These are phyloP conservation scores for Coemansia sp. DNA, from an alignment of 192 early-diverging fungal species.

Conservation along the genomic window DNA sequence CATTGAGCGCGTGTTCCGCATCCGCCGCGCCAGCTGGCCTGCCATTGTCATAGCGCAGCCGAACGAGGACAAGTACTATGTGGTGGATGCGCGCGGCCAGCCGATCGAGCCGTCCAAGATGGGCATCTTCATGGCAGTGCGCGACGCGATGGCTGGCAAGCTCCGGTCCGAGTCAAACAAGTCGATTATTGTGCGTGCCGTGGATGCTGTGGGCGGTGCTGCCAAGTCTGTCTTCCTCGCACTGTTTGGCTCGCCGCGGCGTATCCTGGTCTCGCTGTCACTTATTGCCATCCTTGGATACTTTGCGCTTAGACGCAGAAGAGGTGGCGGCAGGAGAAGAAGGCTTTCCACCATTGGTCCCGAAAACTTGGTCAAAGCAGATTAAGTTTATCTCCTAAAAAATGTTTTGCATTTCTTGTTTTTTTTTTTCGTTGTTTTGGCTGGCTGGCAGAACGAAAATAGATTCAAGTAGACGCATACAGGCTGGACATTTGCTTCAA, in stretches of 20 bases:
- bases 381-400: conserved; percentile 4
- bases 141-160: conserved; percentile 42
- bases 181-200: conserved; percentile 41
- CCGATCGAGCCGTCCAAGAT: conserved; percentile 39
- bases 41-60: conserved; percentile 58
- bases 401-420: too few species aligned
- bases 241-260: conserved; percentile 35
- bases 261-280: conserved; percentile 24
- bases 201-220: conserved; percentile 1
- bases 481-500: too few species aligned
- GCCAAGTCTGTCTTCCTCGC: conserved; percentile 16
- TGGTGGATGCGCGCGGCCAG: conserved; percentile 20
- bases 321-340: conserved; percentile 12
- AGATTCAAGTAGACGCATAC: too few species aligned
- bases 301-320: conserved; percentile 24
- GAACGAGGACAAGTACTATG: conserved; percentile 51
- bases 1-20: conserved; percentile 58
- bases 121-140: conserved; percentile 49
- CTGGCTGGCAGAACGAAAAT: too few species aligned
- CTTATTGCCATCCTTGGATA: conserved; percentile 14
- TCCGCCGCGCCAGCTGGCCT: conserved; percentile 38
- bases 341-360: neutral
- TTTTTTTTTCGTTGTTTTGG: too few species aligned
- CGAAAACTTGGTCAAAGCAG: conserved; percentile 42
- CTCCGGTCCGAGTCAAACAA: conserved; percentile 36